Base-by-base conservation (phyloP, 148 eudicot species). In the Pouteria glomerata region DNA sequence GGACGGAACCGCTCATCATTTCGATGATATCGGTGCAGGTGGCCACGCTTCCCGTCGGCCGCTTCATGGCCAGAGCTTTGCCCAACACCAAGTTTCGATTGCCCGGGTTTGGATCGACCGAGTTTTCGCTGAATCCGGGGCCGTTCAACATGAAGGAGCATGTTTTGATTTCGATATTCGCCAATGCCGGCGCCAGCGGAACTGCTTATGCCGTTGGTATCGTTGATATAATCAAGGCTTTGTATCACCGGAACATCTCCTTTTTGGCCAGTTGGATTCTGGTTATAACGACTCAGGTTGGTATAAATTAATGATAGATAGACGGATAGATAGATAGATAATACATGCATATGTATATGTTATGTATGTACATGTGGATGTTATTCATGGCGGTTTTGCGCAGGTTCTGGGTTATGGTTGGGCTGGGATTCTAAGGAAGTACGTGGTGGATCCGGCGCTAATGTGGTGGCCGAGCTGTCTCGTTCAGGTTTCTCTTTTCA, bases 381-480 rank as follows among this genome's bases (percentile, higher is more conserved):
- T 57, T 10, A 3, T 50, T 41, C 30, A 68, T 27, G 19, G 1
- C 0, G 18, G 3, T 27, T 35, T 6, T 21, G 21, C 27, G 68
- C 73, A 85, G 88, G 80, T 79, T 3, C n/a, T 85, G 72, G 88
- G 88, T 51, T 85, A 82, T 66, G 85, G 88, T 18, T 85, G 82
- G 82, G 88, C 88, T 51, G 88, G 88, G 24, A 73, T 85, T 15
- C 30, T 85, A 63, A 82, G 84, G 61, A 85, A 82, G 63, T 85
- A 82, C 37, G 88, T 85, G 42, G 77, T 85, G 26, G 88, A 85
- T 24, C 88, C 88, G 16, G 85, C 85, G 1, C 78, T 73, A 1
- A 85, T 85, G 88, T 85, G 88, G 88, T 85, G 88, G 88, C 88
- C 88, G 1, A 55, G 69, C 76, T 74, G 75, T 68, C 85, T 85